These are phyloP conservation scores for Pholiota adiposa DNA, from an alignment of 1,284 basidiomycete genomes.

Conservation along the genomic window DNA sequence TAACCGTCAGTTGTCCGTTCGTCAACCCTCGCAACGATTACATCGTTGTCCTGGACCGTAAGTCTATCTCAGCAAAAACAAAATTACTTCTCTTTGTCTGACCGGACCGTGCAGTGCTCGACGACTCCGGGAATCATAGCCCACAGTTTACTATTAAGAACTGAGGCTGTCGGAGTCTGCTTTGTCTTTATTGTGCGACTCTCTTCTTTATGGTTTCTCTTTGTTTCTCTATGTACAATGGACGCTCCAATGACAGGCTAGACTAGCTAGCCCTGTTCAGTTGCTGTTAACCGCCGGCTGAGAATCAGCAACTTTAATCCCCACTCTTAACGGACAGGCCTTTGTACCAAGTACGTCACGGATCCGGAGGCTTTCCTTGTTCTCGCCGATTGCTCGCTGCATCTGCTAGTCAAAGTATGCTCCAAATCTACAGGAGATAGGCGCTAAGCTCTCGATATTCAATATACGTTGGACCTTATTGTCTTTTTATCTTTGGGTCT, in stretches of 20 bases:
- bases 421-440: slow-evolving; percentile 2
- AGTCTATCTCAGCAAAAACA: slow-evolving; percentile 11
- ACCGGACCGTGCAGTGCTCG: slow-evolving; percentile 36
- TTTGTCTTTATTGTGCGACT: background rate
- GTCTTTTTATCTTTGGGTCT: too few relatives aligned
- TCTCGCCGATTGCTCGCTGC: background rate
- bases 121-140: slow-evolving; percentile 48
- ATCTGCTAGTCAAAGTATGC: background rate
- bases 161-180: slow-evolving; percentile 1
- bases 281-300: slow-evolving; percentile 17
- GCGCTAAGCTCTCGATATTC: background rate
- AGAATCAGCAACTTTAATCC: slow-evolving; percentile 11
- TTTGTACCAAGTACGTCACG: slow-evolving; percentile 7
- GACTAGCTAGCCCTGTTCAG: background rate
- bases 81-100: background rate
- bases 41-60: slow-evolving; percentile 22
- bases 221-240: background rate
- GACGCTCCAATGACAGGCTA: background rate
- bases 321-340: slow-evolving; percentile 9
- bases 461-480: background rate
- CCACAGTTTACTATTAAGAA: slow-evolving; percentile 34
- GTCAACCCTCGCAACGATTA: slow-evolving; percentile 25
- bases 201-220: background rate
- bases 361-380: slow-evolving; percentile 10
- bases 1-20: slow-evolving; percentile 40